Base-by-base conservation (phyloP, 2,329 filamentous ascomycete genomes). In the Cryphonectria japonica region DNA sequence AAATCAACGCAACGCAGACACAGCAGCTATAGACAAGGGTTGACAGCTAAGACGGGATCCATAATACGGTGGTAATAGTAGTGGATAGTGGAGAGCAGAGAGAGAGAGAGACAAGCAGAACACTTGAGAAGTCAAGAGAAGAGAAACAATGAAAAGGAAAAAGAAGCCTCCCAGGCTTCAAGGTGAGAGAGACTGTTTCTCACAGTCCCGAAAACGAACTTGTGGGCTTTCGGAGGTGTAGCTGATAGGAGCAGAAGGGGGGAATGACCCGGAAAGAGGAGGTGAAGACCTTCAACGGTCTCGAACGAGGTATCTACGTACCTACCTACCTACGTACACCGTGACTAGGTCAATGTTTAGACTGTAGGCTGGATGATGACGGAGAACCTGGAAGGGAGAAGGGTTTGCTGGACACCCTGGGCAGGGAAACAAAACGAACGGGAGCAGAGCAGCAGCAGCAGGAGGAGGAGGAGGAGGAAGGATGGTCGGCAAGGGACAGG, bases 21-120 rank as follows among this genome's bases (percentile, higher is more conserved):
- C n/a, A 39, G 63, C 41, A 32, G 43, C 57, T 68, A 68, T 68
- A 62, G 67, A 63, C 67, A 61, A 65, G 67, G 67, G 59, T 54
- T 19, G 59, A 50, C 59, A 54, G 29, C 43, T 68, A 68, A 68
- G 59, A 8, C 41, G 19, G 41, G 52, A 22, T 41, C 65, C 39
- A 52, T 62, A 68, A 39, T 57, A 64, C 26, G n/a, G 54, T 67
- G 34, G 37, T 41, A 57, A 59, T 60, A 34, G 65, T 39, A 59
- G 65, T 67, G 65, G 50, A 41, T n/a, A 57, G 50, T 19, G 52
- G 29, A 43, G n/a, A 57, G 50, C 46, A 57, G 26, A 66, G n/a
- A 39, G 9, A 41, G 29, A 8, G 3, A 63, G 61, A 63, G 61
- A 2, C 34, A 37, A 43, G 41, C n/a, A 63, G 61, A 8, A 6